Conservation (phyloP, 208 protist genomes). For the Porcisia deanei region DNA sequence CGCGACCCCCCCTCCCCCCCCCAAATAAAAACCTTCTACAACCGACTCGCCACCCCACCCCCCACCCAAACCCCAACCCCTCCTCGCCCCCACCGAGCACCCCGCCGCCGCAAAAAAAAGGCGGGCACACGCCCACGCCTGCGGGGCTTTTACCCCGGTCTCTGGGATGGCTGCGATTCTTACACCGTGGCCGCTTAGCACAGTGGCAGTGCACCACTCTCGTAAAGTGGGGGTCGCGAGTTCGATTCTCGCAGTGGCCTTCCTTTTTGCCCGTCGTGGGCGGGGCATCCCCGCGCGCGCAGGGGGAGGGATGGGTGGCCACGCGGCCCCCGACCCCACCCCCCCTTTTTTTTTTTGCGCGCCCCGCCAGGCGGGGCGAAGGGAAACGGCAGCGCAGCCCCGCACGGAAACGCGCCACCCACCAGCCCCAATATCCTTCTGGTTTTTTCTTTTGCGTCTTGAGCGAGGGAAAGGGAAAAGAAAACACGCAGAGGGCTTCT, state of each 20-base stretch:
- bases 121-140: no score
- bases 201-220: slow-evolving; percentile 96
- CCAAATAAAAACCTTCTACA: no score
- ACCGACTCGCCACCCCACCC: no score
- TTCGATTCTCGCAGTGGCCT: slow-evolving; percentile 96
- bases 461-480: not conserved
- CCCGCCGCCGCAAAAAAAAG: no score
- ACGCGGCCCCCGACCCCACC: not conserved
- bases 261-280: slow-evolving; percentile 18
- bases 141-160: no score
- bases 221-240: slow-evolving; percentile 96
- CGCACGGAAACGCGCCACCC: no score
- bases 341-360: no score
- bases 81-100: not conserved
- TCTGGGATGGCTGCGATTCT: no score
- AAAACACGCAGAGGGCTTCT: not conserved
- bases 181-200: slow-evolving; percentile 87
- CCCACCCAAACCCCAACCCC: not conserved
- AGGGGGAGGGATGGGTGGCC: not conserved
- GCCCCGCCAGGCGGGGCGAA: no score
- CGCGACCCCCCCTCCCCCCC: not conserved
- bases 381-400: no score
- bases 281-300: not conserved
- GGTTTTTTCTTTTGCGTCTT: no score
- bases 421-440: no score